Conservation (phyloP, 2,329 filamentous ascomycete species). For the Aspergillus neoniger region DNA sequence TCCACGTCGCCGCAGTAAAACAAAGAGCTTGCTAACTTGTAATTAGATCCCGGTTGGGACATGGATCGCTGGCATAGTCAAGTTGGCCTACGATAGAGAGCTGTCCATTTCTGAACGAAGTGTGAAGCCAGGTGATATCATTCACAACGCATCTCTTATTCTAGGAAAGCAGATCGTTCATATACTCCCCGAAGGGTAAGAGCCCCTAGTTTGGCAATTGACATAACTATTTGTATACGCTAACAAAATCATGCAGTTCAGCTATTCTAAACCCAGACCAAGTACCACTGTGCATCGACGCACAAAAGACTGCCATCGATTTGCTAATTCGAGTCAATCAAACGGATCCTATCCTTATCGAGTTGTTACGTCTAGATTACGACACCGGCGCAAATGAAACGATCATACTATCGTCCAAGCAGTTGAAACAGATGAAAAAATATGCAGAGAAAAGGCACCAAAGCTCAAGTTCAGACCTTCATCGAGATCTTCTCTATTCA, state of each 20-base stretch:
- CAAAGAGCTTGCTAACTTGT: constrained; percentile 9
- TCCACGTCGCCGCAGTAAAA: constrained; percentile 10
- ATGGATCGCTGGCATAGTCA: constrained; percentile 71
- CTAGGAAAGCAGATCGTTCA: constrained; percentile 97
- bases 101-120: constrained; percentile 89
- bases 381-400: constrained; percentile 78
- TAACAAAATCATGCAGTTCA: constrained; percentile 56
- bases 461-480: constrained; percentile 52
- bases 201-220: not conserved
- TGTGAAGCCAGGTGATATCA: constrained; percentile 82
- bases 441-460: constrained; percentile 63
- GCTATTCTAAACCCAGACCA: constrained; percentile 83
- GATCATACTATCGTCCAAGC: constrained; percentile 71
- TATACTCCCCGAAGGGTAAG: constrained; percentile 87
- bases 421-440: constrained; percentile 74
- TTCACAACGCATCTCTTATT: constrained; percentile 91
- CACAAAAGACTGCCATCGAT: constrained; percentile 59
- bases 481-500: constrained; percentile 69
- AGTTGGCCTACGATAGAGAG: constrained; percentile 88
- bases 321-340: constrained; percentile 93
- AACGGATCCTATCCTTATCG: constrained; percentile 82
- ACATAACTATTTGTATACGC: constrained; percentile 6
- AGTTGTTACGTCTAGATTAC: constrained; percentile 83
- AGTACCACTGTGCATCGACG: constrained; percentile 77
- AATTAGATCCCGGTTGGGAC: constrained; percentile 69